phyloP scores from a whole-genome alignment of 306 rosid genomes.

The Lithocarpus polystachyus region DNA sequence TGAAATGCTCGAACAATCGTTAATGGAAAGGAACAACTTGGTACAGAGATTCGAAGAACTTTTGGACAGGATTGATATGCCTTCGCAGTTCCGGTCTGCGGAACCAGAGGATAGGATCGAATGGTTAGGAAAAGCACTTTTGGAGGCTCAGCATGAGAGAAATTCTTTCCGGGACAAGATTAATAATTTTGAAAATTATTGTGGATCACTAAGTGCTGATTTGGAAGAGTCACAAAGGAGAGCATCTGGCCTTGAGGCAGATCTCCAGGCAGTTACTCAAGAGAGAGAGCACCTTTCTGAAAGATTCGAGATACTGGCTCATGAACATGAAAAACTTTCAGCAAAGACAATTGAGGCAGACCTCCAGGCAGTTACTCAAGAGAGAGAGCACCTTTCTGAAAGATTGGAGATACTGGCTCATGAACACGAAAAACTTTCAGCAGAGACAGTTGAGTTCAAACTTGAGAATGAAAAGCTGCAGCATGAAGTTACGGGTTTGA shows the following conservation, averaged over 20 bases:
- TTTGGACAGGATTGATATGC: conserved; percentile 77
- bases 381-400: conserved; percentile 58
- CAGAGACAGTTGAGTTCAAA: conserved; percentile 48
- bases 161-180: conserved; percentile 72
- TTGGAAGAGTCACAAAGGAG: conserved; percentile 67
- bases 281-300: conserved; percentile 63
- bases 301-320: conserved; percentile 46
- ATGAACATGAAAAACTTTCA: conserved; percentile 51
- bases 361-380: conserved; percentile 43
- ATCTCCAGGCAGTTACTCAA: conserved; percentile 40
- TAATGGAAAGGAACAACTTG: conserved; percentile 82
- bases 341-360: conserved; percentile 45
- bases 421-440: conserved; percentile 50
- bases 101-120: conserved; percentile 84
- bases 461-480: conserved; percentile 57
- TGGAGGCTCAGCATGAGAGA: conserved; percentile 60
- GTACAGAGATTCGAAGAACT: conserved; percentile 95
- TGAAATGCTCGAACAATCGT: conserved; percentile 96
- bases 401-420: conserved; percentile 45
- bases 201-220: conserved; percentile 66
- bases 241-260: conserved; percentile 55
- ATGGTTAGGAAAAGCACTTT: conserved; percentile 70
- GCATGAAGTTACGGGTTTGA: conserved; percentile 49
- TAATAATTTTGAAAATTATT: conserved; percentile 60
- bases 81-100: conserved; percentile 67